Evolutionary conservation across 176 grass and related monocot genomes (phyloP), one percentile per base, ranked within the genome.

Genomic region (Elymus sibiricus): DNA sequence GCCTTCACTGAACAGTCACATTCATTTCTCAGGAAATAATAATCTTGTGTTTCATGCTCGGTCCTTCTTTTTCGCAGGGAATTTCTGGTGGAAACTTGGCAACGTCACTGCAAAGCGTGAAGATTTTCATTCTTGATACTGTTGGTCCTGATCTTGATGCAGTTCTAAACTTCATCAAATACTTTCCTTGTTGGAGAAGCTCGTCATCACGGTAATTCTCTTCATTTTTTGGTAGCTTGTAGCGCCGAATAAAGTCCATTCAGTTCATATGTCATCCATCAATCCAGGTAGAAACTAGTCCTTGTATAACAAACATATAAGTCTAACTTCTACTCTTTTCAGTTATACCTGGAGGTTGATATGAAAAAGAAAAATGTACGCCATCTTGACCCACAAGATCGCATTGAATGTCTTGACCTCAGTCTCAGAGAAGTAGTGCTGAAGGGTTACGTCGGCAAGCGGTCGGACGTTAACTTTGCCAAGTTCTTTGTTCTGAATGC

Each of bases 401-500:
- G 5, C 11, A 72, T 72, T 39, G 22, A 24, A 72, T 72, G 70
- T 24, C 38, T 72, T 39, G 70, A 72, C 47, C 74, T 28, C 24
- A 34, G 37, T 58, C 44, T 85, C 1, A 78, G 2, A 40, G 35
- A n/a, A 39, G 16, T 69, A 16, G 42, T 40, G 12, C 0, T 85
- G 31, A 67, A 85, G 25, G 44, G 62, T 22, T 78, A 85, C 4
- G 6, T 28, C 1, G 83, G 73, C 60, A 7, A 55, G 3, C 3
- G 3, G 19, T 35, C 73, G 11, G 42, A 85, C 28, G 7, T 85
- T 10, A 85, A 37, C 73, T 77, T 85, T 13, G 73, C 61, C 29
- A 66, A 85, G 29, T 49, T 85, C 15, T 68, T 77, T 67, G 59
- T 67, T 77, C 1, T 37, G 22, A 65, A 77, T 68, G 74, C 83